Evolutionary conservation across 2,329 filamentous ascomycete genomes (phyloP), one percentile per base, ranked within the genome.

Genomic region (Microcyclospora pomicola): DNA sequence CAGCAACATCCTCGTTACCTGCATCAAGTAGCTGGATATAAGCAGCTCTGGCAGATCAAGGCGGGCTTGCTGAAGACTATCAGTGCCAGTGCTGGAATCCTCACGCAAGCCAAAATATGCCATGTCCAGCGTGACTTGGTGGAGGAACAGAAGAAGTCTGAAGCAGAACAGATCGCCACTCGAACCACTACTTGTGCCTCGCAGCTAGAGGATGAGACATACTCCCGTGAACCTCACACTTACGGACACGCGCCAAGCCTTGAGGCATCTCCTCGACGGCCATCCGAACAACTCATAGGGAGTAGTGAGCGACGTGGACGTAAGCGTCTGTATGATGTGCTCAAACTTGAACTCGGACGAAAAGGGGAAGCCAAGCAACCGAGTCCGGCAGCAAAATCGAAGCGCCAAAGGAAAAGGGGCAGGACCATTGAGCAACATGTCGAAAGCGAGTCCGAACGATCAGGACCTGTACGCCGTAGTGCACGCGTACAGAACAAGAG

Each of bases 381-480:
- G 11, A 30, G 12, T 6, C 24, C 13, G 14, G 27, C 3, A 5
- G 5, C n/a, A 13, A 34, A 13, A 10, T 16, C 34, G 11, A 13
- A 13, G n/a, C 13, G 12, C 11, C 34, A 27, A 37, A 37, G 31
- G 35, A 32, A 37, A 28, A 16, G n/a, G 27, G 15, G 35, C 14
- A 32, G 12, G 29, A 13, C 14, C 4, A 4, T 24, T 7, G 19
- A 24, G 19, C 19, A 24, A 24, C 7, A 24, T 7, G 19, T 24
- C 19, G 19, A 24, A 24, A 24, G 19, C 19, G 19, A 24, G 19
- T 24, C 19, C 19, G 19, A 24, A 24, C 19, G 19, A 24, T 24
- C 19, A 24, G 19, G 19, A 19, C 35, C 12, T 7, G 31, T 44
- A 5, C 42, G 47, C 12, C 42, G 45, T 31, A 49, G 47, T 35